Percentiles rank a stretch among this genome's conserved stretches.
Conservation (phyloP, 495 filamentous ascomycete species). For the Aspergillus steynii region DNA sequence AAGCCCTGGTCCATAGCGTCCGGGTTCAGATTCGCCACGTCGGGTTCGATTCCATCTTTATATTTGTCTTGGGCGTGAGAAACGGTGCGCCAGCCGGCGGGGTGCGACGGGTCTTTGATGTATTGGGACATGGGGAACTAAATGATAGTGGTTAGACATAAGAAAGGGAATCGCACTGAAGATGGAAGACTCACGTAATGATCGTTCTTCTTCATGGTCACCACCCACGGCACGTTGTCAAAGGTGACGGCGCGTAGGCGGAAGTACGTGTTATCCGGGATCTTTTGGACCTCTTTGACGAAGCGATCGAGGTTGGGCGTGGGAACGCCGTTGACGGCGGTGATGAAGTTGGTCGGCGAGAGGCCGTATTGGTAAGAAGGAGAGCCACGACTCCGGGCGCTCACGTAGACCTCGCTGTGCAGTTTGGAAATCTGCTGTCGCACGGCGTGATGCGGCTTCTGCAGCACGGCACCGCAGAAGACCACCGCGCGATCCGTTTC, state of each 20-base stretch:
- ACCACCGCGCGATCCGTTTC: conserved; percentile 89
- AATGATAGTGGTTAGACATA: not conserved
- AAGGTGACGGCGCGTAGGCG: conserved; percentile 91
- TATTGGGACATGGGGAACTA: conserved; percentile 87
- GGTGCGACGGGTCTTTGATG: conserved; percentile 65
- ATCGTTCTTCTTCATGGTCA: conserved; percentile 99
- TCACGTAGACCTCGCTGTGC: conserved; percentile 97
- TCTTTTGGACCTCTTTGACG: conserved; percentile 73
- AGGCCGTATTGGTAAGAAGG: conserved; percentile 92
- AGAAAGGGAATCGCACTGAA: not conserved
- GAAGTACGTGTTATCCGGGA: conserved; percentile 97
- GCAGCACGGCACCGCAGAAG: conserved; percentile 93
- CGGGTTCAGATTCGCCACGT: conserved; percentile 44
- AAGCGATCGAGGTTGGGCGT: conserved; percentile 82
- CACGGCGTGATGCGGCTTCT: conserved; percentile 93
- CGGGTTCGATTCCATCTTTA: conserved; percentile 35
- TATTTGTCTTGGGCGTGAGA: conserved; percentile 64
- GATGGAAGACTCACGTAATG: conserved; percentile 65
- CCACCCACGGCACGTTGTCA: conserved; percentile 95
- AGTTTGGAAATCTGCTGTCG: conserved; percentile 95
- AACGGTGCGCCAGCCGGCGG: conserved; percentile 68
- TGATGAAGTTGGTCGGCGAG: conserved; percentile 95
- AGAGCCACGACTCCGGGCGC: conserved; percentile 75
- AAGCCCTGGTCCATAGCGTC: conserved; percentile 47
- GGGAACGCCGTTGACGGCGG: conserved; percentile 83